Evolutionary conservation across 768 basidiomycete species (phyloP).

Genomic region (Hygrophoropsis aurantiaca): DNA sequence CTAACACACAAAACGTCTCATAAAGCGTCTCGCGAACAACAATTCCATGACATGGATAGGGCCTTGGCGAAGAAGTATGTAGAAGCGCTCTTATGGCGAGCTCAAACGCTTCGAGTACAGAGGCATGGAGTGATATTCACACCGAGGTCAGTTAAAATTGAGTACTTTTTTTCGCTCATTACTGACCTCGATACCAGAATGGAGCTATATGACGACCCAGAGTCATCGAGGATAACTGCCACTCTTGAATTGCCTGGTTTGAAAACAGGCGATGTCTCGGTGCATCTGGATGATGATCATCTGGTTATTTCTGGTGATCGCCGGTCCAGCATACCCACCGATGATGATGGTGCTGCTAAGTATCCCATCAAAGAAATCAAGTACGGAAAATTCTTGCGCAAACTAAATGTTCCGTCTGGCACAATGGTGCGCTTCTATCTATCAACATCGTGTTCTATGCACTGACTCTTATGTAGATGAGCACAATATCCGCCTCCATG

Average conservation of each 20-base stretch:
- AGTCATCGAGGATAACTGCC: constrained; percentile 31
- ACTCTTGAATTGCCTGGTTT: constrained; percentile 41
- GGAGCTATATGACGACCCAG: constrained; percentile 39
- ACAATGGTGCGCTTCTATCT: constrained; percentile 28
- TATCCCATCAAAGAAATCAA: constrained; percentile 38
- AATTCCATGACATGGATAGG: constrained; percentile 29
- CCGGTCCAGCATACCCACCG: constrained; percentile 10
- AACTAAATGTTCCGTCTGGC: constrained; percentile 34
- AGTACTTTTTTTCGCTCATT: neutral
- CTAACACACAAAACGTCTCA: constrained; percentile 27
- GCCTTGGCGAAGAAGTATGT: constrained; percentile 31
- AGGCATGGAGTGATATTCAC: constrained; percentile 30
- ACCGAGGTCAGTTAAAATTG: too few species aligned
- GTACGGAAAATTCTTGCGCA: constrained; percentile 38
- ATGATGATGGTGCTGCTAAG: constrained; percentile 13
- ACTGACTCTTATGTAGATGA: constrained; percentile 21
- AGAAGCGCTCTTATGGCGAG: constrained; percentile 19
- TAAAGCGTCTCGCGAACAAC: constrained; percentile 20
- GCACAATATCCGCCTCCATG: constrained; percentile 39
- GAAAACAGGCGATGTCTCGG: constrained; percentile 31
- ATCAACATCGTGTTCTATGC: constrained; percentile 7
- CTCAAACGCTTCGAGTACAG: constrained; percentile 14
- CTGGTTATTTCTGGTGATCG: constrained; percentile 39
- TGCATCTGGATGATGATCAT: constrained; percentile 29
- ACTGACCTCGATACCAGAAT: constrained; percentile 25